These are phyloP conservation scores for Aspergillus japonicus DNA, from an alignment of 2,329 filamentous ascomycete species.

Conservation along the genomic window DNA sequence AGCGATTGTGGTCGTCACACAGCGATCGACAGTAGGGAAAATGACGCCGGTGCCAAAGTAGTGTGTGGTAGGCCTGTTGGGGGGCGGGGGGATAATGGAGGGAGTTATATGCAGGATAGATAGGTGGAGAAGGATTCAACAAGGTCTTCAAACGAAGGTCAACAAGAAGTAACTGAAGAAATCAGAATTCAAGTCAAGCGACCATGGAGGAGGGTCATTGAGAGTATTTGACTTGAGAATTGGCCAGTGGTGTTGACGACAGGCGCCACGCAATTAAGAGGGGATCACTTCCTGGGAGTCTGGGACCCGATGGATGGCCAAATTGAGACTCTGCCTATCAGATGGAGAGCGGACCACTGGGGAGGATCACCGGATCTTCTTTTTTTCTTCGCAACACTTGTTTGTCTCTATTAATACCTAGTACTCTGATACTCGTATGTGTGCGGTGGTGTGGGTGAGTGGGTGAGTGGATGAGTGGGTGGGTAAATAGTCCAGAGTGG, in stretches of 20 bases:
- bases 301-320: conserved; percentile 12
- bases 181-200: conserved; percentile 8
- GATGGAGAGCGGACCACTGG: conserved; percentile 14
- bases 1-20: not conserved
- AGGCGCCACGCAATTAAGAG: conserved; percentile 29
- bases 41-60: not conserved
- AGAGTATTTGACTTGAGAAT: conserved; percentile 19
- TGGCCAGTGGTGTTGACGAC: conserved; percentile 22
- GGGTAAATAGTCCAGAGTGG: too few relatives aligned
- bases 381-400: not conserved
- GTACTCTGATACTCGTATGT: too few relatives aligned
- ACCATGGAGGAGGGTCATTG: conserved; percentile 9
- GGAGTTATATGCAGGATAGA: not conserved
- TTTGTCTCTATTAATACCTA: not conserved
- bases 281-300: conserved; percentile 1
- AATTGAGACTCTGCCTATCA: conserved; percentile 20
- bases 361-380: conserved; percentile 4
- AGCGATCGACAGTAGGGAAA: not conserved
- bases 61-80: not conserved
- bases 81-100: not conserved
- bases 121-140: not conserved
- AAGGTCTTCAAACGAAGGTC: not conserved
- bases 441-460: too few relatives aligned
- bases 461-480: too few relatives aligned
- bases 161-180: not conserved